Evolutionary conservation across 2,329 filamentous ascomycete genomes (phyloP).

Genomic region (Coniochaeta pulveracea): DNA sequence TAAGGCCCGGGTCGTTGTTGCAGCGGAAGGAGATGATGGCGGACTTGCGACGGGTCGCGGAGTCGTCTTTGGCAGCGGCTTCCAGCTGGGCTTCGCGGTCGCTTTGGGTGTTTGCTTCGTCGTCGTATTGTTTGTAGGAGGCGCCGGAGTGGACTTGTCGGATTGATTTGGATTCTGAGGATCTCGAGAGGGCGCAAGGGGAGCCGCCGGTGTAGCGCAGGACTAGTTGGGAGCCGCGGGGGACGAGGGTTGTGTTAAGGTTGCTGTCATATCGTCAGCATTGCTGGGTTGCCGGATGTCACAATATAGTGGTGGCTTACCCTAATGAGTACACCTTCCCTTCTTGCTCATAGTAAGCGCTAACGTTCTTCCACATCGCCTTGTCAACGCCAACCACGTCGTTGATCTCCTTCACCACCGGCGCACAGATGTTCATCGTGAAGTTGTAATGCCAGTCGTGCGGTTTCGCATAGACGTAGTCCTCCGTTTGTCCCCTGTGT

Average conservation of each 20-base stretch:
- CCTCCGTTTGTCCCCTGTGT: constrained; percentile 29
- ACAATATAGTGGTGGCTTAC: constrained; percentile 30
- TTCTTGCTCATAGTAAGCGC: constrained; percentile 61
- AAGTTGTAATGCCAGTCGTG: constrained; percentile 75
- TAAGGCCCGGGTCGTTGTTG: constrained; percentile 65
- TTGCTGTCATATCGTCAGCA: constrained; percentile 26
- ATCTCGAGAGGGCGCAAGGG: constrained; percentile 48
- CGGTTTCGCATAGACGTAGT: constrained; percentile 52
- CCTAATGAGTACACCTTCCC: constrained; percentile 65
- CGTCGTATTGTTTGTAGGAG: constrained; percentile 14
- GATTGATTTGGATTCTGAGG: constrained; percentile 19
- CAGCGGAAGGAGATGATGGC: constrained; percentile 89
- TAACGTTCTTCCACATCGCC: constrained; percentile 58
- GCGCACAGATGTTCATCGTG: constrained; percentile 69
- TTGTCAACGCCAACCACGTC: constrained; percentile 54
- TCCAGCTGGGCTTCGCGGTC: constrained; percentile 12
- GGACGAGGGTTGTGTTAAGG: constrained; percentile 40
- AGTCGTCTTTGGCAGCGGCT: constrained; percentile 12
- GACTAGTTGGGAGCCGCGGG: constrained; percentile 62
- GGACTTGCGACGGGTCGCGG: constrained; percentile 51
- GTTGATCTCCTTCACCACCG: constrained; percentile 56
- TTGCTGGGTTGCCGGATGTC: background rate
- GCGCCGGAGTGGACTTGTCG: constrained; percentile 23
- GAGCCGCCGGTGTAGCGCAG: constrained; percentile 70
- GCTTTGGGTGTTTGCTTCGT: constrained; percentile 7